Conservation (phyloP, 805 yeast genomes). For the Allodekkera sacchari region DNA sequence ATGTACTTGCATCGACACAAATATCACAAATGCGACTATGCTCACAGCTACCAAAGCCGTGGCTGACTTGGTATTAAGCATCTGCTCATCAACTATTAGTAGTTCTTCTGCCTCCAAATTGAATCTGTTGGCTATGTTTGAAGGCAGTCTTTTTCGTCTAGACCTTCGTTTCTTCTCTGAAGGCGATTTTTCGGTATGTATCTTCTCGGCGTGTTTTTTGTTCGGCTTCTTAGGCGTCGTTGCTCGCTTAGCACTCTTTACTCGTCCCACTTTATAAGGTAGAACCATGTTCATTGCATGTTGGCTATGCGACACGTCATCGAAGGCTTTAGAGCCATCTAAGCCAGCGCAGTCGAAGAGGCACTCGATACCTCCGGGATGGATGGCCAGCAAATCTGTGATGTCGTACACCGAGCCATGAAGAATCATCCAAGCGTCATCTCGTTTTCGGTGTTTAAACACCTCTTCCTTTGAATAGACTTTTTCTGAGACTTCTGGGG, state of each 20-base stretch:
- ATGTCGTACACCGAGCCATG: constrained; percentile 63
- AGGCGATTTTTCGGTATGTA: too few species aligned
- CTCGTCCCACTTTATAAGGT: constrained; percentile 72
- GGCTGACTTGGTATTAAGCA: too few species aligned
- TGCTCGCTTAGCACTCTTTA: too few species aligned
- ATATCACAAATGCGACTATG: too few species aligned
- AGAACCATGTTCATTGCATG: constrained; percentile 80
- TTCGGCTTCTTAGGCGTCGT: constrained; percentile 4
- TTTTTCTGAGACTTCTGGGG: constrained; percentile 2
- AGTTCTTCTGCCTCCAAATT: too few species aligned
- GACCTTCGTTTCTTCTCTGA: too few species aligned
- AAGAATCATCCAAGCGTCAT: constrained; percentile 66
- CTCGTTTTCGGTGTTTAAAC: constrained; percentile 33
- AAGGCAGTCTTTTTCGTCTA: too few species aligned
- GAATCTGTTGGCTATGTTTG: too few species aligned
- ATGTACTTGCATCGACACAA: too few species aligned
- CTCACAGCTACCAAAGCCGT: too few species aligned
- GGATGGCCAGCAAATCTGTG: constrained; percentile 45
- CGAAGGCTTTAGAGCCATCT: constrained; percentile 64
- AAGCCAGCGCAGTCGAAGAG: constrained; percentile 71
- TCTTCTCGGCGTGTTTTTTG: too few species aligned
- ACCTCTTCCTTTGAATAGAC: constrained; percentile 34
- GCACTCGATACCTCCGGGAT: constrained; percentile 85
- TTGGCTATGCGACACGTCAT: constrained; percentile 70
- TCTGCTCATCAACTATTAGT: too few species aligned